A percentile compares a stretch with the other conserved stretches of the same genome.
Conservation (phyloP, 2,329 filamentous ascomycete species). For the Colletotrichum sp. region DNA sequence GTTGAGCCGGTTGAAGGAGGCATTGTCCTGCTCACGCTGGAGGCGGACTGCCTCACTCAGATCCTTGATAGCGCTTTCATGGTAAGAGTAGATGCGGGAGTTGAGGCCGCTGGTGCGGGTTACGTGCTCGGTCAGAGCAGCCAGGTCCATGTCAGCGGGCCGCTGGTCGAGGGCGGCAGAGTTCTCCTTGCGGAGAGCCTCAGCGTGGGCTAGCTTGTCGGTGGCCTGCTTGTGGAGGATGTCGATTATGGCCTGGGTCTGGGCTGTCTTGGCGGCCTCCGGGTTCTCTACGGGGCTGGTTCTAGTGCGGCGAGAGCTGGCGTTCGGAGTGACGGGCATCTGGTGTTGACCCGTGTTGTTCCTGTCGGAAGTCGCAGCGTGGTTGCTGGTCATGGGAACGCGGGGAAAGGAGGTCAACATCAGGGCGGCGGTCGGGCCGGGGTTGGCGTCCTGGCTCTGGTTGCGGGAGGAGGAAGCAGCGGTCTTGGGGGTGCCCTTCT, state of each 20-base stretch:
- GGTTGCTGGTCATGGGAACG: neutral
- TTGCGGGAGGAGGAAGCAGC: neutral
- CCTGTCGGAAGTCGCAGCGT: neutral
- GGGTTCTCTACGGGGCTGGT: neutral
- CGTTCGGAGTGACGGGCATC: neutral
- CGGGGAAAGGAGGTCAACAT: neutral
- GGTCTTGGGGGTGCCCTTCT: neutral
- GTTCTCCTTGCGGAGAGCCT: neutral
- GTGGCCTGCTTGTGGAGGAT: neutral
- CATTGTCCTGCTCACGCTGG: neutral
- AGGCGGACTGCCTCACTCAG: neutral
- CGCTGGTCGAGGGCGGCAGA: neutral
- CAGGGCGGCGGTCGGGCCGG: neutral
- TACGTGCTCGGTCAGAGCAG: neutral
- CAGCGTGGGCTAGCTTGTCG: conserved; percentile 4
- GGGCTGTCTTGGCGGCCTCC: neutral
- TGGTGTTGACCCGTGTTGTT: neutral
- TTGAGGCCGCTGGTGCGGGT: neutral
- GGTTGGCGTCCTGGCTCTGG: neutral
- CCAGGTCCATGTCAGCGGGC: neutral
- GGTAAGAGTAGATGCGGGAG: neutral
- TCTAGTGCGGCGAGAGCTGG: neutral
- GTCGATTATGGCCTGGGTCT: neutral
- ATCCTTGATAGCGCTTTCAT: neutral
- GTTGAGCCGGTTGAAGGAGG: neutral